Conservation (phyloP, 805 yeast species). For the Hanseniaspora taiwanica region DNA sequence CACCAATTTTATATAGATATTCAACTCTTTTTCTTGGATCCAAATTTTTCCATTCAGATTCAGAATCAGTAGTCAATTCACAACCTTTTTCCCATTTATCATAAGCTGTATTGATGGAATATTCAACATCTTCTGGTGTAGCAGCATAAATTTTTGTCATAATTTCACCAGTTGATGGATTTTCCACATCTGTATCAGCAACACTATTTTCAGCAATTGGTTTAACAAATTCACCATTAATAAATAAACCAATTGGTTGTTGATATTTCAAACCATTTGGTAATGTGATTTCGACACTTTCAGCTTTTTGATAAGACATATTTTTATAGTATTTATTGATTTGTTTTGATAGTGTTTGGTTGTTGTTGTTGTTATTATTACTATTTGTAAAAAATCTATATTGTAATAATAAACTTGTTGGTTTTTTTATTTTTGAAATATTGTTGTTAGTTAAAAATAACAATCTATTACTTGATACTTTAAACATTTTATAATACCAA, state of each 20-base stretch:
- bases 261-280: conserved; percentile 56
- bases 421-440: too few relatives aligned
- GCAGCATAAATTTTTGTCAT: conserved; percentile 48
- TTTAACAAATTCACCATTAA: conserved; percentile 66
- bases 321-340: not conserved
- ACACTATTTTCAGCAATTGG: conserved; percentile 23
- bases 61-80: conserved; percentile 15
- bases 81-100: conserved; percentile 3
- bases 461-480: too few relatives aligned
- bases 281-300: conserved; percentile 33
- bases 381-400: too few relatives aligned
- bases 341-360: not conserved
- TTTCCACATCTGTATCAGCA: conserved; percentile 36
- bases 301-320: conserved; percentile 12
- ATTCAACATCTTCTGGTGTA: conserved; percentile 48
- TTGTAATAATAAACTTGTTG: not conserved
- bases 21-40: conserved; percentile 46
- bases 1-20: conserved; percentile 49
- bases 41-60: conserved; percentile 46
- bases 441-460: too few relatives aligned
- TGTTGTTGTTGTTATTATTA: not conserved
- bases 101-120: conserved; percentile 42
- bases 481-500: too few relatives aligned
- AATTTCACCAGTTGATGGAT: conserved; percentile 52
- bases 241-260: conserved; percentile 83